phyloP scores from a whole-genome alignment of 176 grass and related monocot species.

The Hyparrhenia diplandra region DNA sequence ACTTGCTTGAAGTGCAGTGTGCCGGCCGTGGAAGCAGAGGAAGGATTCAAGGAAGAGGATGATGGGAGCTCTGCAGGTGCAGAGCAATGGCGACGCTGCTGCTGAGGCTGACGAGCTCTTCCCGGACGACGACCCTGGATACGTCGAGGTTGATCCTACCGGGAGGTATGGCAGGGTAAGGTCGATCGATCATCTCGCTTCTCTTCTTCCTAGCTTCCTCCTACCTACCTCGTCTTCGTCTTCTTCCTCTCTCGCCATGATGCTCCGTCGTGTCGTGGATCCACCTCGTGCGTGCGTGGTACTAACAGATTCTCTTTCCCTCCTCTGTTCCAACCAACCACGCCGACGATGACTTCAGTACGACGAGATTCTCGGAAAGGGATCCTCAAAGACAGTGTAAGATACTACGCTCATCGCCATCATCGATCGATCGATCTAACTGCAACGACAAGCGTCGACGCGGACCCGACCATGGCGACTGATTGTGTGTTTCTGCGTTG shows the following conservation, averaged over 20 bases:
- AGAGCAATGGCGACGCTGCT: neutral
- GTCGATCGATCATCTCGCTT: neutral
- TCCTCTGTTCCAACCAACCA: neutral
- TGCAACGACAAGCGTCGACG: too few species aligned
- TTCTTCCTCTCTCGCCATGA: too few species aligned
- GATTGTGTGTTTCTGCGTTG: too few species aligned
- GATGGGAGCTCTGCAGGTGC: conserved; percentile 20
- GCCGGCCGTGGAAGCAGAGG: neutral
- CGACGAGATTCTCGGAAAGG: conserved; percentile 66
- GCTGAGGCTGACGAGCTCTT: neutral
- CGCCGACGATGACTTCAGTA: conserved; percentile 53
- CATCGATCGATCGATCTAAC: too few species aligned
- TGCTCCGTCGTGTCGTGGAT: neutral
- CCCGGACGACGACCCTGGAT: neutral
- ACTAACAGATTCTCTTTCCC: neutral
- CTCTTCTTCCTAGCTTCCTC: too few species aligned
- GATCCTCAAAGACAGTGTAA: conserved; percentile 75
- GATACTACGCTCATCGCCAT: too few species aligned
- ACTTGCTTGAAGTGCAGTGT: neutral
- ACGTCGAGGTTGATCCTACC: conserved; percentile 48
- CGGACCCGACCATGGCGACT: too few species aligned
- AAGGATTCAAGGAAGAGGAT: neutral
- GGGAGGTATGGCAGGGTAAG: conserved; percentile 60
- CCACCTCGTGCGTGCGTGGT: too few species aligned
- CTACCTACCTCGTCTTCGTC: too few species aligned